Base-by-base conservation (phyloP, 495 filamentous ascomycete genomes). In the Xylaria scruposa region DNA sequence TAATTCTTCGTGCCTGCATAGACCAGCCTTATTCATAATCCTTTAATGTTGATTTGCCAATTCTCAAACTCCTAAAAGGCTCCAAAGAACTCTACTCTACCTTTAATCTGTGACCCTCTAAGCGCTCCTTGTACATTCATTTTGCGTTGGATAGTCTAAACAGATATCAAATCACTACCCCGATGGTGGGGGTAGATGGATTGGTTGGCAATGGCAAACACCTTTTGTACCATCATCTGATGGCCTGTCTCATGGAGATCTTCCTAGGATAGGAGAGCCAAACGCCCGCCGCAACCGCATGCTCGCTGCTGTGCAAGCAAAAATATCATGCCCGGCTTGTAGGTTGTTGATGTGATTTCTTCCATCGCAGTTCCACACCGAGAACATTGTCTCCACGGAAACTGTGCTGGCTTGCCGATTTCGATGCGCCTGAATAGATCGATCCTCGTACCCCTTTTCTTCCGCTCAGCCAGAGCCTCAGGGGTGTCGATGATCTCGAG, bases 281-380 rank as follows among this genome's bases (percentile, higher is more conserved):
- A 86, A 58, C 79, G 79, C 5, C 86, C 87, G 3, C 82, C 83
- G 72, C 88, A 90, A 64, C 81, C 80, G 69, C 88, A 90, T 64
- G 81, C 78, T 65, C 81, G 77, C 72, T 88, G 86, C 81, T 86
- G 85, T 67, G 83, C 81, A 46, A 86, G 72, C 68, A 90, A 74
- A 80, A 87, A 90, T 44, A 80, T 80, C 51, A 85, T 79, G 15
- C 81, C 81, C 3, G 81, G 81, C 64, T 80, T 83, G 24, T 78
- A 72, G 17, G 66, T 78, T 40, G 74, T 70, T 15, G 88, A 70
- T 12, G 72, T n/a, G 21, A 79, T 71, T 78, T 92, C 91, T 78
- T 91, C 91, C 88, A 90, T 91, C 21, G 90, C 84, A 29, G 85
- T 83, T 1, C 84, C 85, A 76, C 91, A 93, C 63, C 90, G 80